Evolutionary conservation across 1,284 basidiomycete genomes (phyloP).

Genomic region (Cutaneotrichosporon sp.): DNA sequence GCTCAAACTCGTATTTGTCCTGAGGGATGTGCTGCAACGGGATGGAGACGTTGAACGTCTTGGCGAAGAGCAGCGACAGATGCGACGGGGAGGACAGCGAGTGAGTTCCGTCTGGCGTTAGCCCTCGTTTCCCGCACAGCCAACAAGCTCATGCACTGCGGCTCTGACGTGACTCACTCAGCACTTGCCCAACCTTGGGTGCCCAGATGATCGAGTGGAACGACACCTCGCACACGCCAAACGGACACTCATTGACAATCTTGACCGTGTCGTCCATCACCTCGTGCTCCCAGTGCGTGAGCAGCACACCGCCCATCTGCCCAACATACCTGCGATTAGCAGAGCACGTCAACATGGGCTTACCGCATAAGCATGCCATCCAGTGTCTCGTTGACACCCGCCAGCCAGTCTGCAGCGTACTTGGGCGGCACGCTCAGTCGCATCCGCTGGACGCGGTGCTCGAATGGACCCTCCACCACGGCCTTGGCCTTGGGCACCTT

Average conservation of each 20-base stretch:
- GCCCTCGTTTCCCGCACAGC: neutral
- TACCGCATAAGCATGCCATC: conserved; percentile 93
- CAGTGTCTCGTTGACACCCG: conserved; percentile 79
- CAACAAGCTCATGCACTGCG: neutral
- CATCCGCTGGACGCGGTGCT: conserved; percentile 65
- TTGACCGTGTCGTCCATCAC: conserved; percentile 69
- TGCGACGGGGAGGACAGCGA: conserved; percentile 92
- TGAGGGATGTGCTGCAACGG: conserved; percentile 84
- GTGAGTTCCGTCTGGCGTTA: conserved; percentile 69
- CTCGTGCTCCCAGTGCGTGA: conserved; percentile 75
- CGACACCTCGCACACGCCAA: conserved; percentile 68
- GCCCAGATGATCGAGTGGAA: conserved; percentile 90
- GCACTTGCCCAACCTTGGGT: conserved; percentile 77
- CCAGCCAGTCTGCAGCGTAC: conserved; percentile 67
- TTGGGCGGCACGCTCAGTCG: conserved; percentile 77
- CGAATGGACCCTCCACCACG: conserved; percentile 60
- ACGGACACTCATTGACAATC: conserved; percentile 83
- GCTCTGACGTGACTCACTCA: conserved; percentile 61
- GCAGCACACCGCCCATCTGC: conserved; percentile 78
- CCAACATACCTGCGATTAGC: conserved; percentile 71
- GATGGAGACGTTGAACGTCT: conserved; percentile 96
- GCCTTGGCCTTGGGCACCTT: conserved; percentile 22
- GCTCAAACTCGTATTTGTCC: conserved; percentile 82
- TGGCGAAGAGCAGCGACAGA: conserved; percentile 85
- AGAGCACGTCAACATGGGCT: conserved; percentile 36